These are phyloP conservation scores for Nannochloropsis oceanica DNA, from an alignment of 108 stramenopile genomes.

Conservation along the genomic window DNA sequence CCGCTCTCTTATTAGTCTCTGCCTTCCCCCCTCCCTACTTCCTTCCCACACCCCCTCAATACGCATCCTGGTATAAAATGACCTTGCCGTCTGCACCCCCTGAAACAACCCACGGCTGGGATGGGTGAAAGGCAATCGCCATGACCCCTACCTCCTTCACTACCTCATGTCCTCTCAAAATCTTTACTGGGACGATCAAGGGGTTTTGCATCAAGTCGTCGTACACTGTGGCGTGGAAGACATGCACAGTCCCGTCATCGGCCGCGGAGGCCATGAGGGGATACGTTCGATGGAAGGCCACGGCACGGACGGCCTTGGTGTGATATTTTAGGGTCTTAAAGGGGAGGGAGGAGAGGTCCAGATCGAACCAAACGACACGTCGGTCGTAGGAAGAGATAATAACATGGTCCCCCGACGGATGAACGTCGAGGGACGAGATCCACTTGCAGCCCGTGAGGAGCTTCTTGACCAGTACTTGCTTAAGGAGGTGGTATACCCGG, in stretches of 20 bases:
- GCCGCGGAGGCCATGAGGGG: slow-evolving; percentile 93
- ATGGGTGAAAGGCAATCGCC: slow-evolving; percentile 74
- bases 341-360: slow-evolving; percentile 77
- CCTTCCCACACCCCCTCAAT: neutral
- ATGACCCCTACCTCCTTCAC: slow-evolving; percentile 70
- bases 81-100: slow-evolving; percentile 85
- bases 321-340: slow-evolving; percentile 92
- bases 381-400: slow-evolving; percentile 85
- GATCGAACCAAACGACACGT: slow-evolving; percentile 91
- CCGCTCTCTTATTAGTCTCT: neutral
- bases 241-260: slow-evolving; percentile 91
- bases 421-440: slow-evolving; percentile 89
- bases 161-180: slow-evolving; percentile 64
- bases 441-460: slow-evolving; percentile 79
- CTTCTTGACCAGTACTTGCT: slow-evolving; percentile 49
- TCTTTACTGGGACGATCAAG: slow-evolving; percentile 92
- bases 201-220: slow-evolving; percentile 65
- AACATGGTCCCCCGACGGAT: slow-evolving; percentile 85
- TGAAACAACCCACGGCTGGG: slow-evolving; percentile 98
- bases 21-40: neutral
- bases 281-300: slow-evolving; percentile 59
- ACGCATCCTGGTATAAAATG: slow-evolving; percentile 84
- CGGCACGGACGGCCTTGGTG: slow-evolving; percentile 67
- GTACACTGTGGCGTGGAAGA: slow-evolving; percentile 96
- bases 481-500: slow-evolving; percentile 82